Evolutionary conservation across 2,329 filamentous ascomycete species (phyloP), one percentile per base, ranked within the genome.

Genomic region (Trichoderma semiorbis): DNA sequence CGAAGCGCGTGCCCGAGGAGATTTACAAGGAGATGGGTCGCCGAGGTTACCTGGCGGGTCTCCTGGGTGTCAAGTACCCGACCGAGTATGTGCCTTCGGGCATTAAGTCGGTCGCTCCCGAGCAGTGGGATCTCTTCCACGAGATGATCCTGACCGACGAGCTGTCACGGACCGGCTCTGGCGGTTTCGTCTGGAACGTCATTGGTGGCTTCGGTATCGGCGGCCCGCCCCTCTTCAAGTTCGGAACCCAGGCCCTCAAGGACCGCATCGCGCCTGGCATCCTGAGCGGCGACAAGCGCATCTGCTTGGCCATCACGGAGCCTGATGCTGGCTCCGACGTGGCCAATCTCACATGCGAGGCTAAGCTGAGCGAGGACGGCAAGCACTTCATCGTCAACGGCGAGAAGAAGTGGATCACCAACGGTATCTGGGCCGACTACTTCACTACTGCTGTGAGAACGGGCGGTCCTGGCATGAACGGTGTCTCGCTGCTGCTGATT

Each of bases 331-430:
- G 96, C 58, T 94, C 91, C 75, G 96, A 99, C 80, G 96, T 99
- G 11, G 96, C 96, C 72, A 98, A 97, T 83, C 81, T 99, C 76
- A 96, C 91, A 16, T 98, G 95, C 82, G 95, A 98, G 86, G 96
- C 96, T 30, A 97, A 97, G 87, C 88, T 98, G 72, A 93, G 89
- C 74, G 93, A 96, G 77, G 96, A 99, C 78, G 96, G 96, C 79
- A 98, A 98, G 87, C 94, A 98, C 85, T 99, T 97, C 84, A 98
- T 98, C 76, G 96, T 99, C 83, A 99, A 98, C 79, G 96, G 96
- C 70, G 95, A 98, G 89, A 98, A 99, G 92, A 99, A 99, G 85
- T 98, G 96, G 95, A 98, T 98, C 83, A 98, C 95, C 78, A 99
- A 99, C 84, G 96, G 96, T 79, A 90, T 98, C 78, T 98, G 94